These are phyloP conservation scores for Pseudomicrostroma phylloplanum DNA, from an alignment of 1,284 basidiomycete genomes.

Conservation along the genomic window DNA sequence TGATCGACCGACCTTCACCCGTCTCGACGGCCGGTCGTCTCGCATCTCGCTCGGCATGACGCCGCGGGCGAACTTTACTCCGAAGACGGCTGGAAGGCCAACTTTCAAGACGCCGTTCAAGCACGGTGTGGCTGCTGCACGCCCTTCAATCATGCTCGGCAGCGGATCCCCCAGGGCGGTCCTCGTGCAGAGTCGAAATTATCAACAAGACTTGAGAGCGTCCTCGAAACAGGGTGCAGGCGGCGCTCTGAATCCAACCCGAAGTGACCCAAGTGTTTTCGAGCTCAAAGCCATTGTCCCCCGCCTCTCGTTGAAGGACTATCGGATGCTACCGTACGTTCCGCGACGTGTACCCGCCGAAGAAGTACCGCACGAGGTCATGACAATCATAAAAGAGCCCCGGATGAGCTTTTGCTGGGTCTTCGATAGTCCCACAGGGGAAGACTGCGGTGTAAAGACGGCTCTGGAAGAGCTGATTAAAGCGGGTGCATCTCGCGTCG, in stretches of 20 bases:
- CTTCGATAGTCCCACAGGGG: slow-evolving; percentile 21
- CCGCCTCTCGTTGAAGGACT: slow-evolving; percentile 14
- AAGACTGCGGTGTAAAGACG: slow-evolving; percentile 19
- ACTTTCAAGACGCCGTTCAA: slow-evolving; percentile 6
- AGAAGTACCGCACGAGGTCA: slow-evolving; percentile 8
- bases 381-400: slow-evolving; percentile 8
- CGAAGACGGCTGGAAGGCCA: not conserved
- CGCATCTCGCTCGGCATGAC: slow-evolving; percentile 7
- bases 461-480: slow-evolving; percentile 24
- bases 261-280: slow-evolving; percentile 7
- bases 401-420: slow-evolving; percentile 14
- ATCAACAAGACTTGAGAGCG: no score
- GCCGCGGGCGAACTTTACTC: not conserved
- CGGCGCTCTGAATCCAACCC: no score
- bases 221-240: no score
- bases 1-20: not conserved
- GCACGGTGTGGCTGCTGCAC: not conserved
- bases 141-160: not conserved
- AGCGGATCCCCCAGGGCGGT: no score
- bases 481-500: slow-evolving; percentile 55
- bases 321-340: slow-evolving; percentile 10
- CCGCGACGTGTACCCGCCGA: not conserved
- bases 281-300: slow-evolving; percentile 12
- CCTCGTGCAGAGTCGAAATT: no score
- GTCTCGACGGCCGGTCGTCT: not conserved